Conservation (phyloP, 202 grass and related monocot species). For the Saccharum hybrid region DNA sequence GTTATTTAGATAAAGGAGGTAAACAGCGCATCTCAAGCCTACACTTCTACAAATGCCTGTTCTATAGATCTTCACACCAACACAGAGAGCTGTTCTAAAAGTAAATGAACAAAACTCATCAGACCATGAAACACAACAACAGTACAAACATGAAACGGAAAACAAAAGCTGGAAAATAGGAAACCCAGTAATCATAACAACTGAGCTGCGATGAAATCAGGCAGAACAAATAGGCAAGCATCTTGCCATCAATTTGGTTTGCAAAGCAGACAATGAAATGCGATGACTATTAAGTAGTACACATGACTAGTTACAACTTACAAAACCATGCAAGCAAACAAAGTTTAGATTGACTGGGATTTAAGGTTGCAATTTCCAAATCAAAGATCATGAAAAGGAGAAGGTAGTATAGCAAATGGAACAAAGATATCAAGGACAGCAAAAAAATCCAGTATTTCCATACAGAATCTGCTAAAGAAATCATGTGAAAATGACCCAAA, state of each 20-base stretch:
- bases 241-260: background rate
- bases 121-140: background rate
- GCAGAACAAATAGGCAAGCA: background rate
- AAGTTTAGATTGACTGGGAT: slow-evolving; percentile 11
- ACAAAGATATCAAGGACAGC: background rate
- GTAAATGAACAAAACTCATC: background rate
- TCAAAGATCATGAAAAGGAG: background rate
- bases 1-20: background rate
- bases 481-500: slow-evolving; percentile 5
- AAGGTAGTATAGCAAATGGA: background rate
- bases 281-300: background rate
- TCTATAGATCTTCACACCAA: slow-evolving; percentile 11
- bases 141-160: slow-evolving; percentile 12
- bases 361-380: background rate
- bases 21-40: background rate
- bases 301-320: background rate
- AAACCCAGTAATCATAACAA: background rate
- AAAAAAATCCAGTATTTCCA: background rate
- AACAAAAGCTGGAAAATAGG: background rate
- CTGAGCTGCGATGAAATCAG: slow-evolving; percentile 7
- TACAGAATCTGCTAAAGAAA: slow-evolving; percentile 3
- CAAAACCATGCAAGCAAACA: slow-evolving; percentile 1
- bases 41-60: background rate
- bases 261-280: background rate
- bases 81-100: background rate